phyloP scores from a whole-genome alignment of 2,329 filamentous ascomycete species.

The Aspergillus vadensis region DNA sequence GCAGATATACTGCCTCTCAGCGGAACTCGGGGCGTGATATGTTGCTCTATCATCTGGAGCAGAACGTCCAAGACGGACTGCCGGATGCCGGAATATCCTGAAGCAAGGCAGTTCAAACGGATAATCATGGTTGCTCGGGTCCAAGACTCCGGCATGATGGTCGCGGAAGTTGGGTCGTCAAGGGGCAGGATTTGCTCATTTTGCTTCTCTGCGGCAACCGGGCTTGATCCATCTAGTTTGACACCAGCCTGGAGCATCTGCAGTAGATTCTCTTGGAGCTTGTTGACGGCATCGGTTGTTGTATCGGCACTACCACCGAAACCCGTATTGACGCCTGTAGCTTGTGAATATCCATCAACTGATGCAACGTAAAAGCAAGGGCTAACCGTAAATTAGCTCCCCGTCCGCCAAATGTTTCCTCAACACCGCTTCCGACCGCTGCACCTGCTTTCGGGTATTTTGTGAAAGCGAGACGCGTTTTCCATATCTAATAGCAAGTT shows the following conservation, averaged over 20 bases:
- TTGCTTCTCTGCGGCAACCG: neutral
- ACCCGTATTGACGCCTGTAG: constrained; percentile 8
- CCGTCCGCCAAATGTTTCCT: neutral
- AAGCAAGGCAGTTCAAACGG: neutral
- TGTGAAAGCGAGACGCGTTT: neutral
- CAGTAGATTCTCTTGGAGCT: constrained; percentile 1
- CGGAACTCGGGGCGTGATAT: constrained; percentile 1
- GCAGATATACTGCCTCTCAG: constrained; percentile 11
- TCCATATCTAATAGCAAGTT: neutral
- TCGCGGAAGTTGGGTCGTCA: neutral
- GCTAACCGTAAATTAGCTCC: constrained; percentile 6
- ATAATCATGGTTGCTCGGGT: constrained; percentile 3
- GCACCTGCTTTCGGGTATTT: neutral
- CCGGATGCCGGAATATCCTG: neutral
- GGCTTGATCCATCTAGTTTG: neutral
- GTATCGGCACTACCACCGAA: constrained; percentile 5
- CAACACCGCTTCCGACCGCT: neutral
- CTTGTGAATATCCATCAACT: neutral
- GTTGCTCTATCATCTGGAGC: neutral
- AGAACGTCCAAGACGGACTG: neutral
- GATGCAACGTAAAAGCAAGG: too few relatives aligned
- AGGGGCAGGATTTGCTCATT: neutral
- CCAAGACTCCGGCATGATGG: constrained; percentile 3
- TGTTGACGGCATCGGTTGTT: neutral
- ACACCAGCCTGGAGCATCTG: constrained; percentile 5